Percentiles rank a stretch among this genome's conserved stretches.
Evolutionary conservation across 2,329 filamentous ascomycete species (phyloP).

Genomic region (Cryphonectria nitschkei): DNA sequence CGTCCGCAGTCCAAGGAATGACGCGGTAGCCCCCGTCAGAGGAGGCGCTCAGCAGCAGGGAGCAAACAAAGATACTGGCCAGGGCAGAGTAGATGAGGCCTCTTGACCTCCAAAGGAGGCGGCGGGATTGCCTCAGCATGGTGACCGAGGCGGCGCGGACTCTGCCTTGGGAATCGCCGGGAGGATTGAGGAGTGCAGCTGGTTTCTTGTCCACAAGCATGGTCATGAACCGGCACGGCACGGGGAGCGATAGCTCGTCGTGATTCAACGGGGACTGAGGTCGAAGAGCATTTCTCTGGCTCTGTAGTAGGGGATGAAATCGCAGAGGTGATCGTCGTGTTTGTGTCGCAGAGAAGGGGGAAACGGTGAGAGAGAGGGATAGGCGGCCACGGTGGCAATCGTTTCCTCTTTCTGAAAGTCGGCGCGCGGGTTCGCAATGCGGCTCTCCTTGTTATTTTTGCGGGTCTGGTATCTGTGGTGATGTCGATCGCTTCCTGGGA

Average conservation of each 20-base stretch:
- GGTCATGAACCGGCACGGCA: constrained; percentile 15
- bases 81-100: constrained; percentile 46
- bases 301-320: neutral
- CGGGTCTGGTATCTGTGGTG: constrained; percentile 10
- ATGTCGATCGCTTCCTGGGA: constrained; percentile 10
- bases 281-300: constrained; percentile 22
- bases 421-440: constrained; percentile 1
- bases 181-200: constrained; percentile 21
- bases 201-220: constrained; percentile 26
- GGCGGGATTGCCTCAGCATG: constrained; percentile 35
- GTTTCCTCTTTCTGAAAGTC: constrained; percentile 15
- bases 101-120: constrained; percentile 41
- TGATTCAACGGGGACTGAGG: constrained; percentile 18
- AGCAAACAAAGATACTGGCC: constrained; percentile 48
- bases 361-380: constrained; percentile 4
- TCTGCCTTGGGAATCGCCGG: constrained; percentile 20
- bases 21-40: constrained; percentile 39
- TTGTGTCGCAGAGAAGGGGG: constrained; percentile 1
- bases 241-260: constrained; percentile 15
- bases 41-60: constrained; percentile 45
- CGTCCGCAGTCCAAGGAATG: constrained; percentile 37
- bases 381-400: constrained; percentile 9
- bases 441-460: constrained; percentile 18
- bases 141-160: constrained; percentile 30
- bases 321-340: neutral